These are phyloP conservation scores for Aphanoascus verrucosus DNA, from an alignment of 2,329 filamentous ascomycete genomes.

Conservation along the genomic window DNA sequence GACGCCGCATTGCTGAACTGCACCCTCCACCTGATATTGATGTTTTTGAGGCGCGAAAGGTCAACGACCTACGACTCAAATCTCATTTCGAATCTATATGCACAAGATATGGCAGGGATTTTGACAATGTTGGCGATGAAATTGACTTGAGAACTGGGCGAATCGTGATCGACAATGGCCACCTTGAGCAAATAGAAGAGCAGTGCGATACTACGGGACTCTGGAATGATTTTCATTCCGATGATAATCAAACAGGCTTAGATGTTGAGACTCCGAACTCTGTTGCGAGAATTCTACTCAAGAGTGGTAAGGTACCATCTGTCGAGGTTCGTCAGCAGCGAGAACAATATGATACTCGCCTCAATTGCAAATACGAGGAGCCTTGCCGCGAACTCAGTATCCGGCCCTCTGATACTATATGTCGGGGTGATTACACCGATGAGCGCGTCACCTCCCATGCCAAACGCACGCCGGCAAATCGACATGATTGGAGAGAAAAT, in stretches of 20 bases:
- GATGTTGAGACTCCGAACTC: neutral
- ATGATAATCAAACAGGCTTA: conserved; percentile 12
- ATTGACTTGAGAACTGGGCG: conserved; percentile 73
- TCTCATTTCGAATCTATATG: conserved; percentile 82
- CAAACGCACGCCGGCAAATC: too few species aligned
- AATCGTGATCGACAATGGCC: conserved; percentile 84
- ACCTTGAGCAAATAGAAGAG: conserved; percentile 55
- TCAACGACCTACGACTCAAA: conserved; percentile 63
- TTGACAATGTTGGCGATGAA: conserved; percentile 74
- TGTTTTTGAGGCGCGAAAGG: conserved; percentile 51
- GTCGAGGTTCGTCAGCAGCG: neutral
- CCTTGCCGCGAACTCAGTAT: too few species aligned
- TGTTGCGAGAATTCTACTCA: neutral
- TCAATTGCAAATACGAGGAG: too few species aligned
- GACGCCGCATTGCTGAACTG: neutral
- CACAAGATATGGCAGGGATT: conserved; percentile 75
- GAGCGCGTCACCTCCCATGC: too few species aligned
- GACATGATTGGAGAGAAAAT: too few species aligned
- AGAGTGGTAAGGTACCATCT: neutral
- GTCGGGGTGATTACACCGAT: too few species aligned
- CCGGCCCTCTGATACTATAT: too few species aligned
- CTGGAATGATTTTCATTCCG: conserved; percentile 19
- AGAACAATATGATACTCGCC: too few species aligned
- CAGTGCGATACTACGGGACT: conserved; percentile 42
- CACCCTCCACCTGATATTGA: conserved; percentile 18